Percentiles rank a stretch among this genome's conserved stretches.
Conservation (phyloP, 345 rosid species). For the Rubroshorea leprosula region DNA sequence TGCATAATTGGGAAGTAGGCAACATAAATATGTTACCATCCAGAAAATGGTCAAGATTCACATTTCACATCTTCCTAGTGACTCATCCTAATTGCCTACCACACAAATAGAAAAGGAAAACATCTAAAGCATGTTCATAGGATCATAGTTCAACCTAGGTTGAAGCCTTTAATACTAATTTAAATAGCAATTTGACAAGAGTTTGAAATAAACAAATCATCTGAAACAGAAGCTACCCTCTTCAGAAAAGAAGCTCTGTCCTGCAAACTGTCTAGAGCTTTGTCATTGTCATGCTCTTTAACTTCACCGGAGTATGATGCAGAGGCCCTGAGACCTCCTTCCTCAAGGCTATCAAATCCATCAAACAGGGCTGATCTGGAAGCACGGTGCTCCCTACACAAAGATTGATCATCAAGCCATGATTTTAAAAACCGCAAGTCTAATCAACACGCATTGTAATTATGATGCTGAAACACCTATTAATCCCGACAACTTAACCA, state of each 20-base stretch:
- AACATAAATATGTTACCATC: neutral
- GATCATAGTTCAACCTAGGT: neutral
- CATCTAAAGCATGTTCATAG: too few relatives aligned
- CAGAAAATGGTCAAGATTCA: too few relatives aligned
- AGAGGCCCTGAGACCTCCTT: slow-evolving; percentile 65
- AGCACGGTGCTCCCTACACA: slow-evolving; percentile 57
- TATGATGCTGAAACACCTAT: neutral
- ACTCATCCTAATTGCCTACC: slow-evolving; percentile 1
- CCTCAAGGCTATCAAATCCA: slow-evolving; percentile 66
- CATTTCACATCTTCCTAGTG: neutral
- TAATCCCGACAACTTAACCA: too few relatives aligned
- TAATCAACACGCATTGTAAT: neutral
- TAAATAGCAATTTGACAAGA: neutral
- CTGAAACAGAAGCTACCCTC: slow-evolving; percentile 36
- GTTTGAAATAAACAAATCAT: slow-evolving; percentile 2
- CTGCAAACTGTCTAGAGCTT: slow-evolving; percentile 53
- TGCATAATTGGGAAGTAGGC: neutral
- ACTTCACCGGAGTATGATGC: slow-evolving; percentile 44
- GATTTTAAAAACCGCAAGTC: neutral
- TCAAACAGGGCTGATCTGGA: slow-evolving; percentile 63
- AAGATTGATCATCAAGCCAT: neutral
- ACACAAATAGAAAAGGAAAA: neutral
- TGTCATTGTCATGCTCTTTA: slow-evolving; percentile 67
- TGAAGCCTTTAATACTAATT: neutral
- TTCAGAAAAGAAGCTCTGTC: slow-evolving; percentile 71